Conservation (phyloP, 495 filamentous ascomycete species). For the Penicillium daleae region DNA sequence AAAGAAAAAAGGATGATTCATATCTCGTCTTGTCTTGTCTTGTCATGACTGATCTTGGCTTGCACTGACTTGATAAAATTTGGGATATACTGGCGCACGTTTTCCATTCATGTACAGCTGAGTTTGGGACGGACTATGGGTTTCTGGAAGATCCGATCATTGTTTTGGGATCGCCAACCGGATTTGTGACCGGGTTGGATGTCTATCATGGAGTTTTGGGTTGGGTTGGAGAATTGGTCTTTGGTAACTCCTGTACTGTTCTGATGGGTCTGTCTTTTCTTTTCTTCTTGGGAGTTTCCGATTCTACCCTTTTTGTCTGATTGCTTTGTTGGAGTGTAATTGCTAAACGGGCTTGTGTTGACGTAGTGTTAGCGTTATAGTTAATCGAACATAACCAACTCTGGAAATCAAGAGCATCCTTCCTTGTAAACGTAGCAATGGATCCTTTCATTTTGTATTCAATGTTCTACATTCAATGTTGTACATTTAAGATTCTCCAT, state of each 20-base stretch:
- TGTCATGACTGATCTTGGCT: slow-evolving; percentile 10
- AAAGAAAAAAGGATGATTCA: slow-evolving; percentile 10
- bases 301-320: neutral
- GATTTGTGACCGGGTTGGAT: slow-evolving; percentile 11
- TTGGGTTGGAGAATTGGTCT: slow-evolving; percentile 24
- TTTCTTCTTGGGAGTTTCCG: slow-evolving; percentile 1
- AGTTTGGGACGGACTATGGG: slow-evolving; percentile 30
- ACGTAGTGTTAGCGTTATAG: slow-evolving; percentile 28
- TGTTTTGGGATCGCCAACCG: slow-evolving; percentile 27
- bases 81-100: slow-evolving; percentile 27
- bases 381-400: slow-evolving; percentile 36
- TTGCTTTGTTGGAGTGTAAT: slow-evolving; percentile 16
- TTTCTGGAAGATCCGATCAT: slow-evolving; percentile 34
- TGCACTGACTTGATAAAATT: slow-evolving; percentile 13
- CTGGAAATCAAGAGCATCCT: neutral
- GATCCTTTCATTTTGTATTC: neutral
- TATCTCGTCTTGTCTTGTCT: neutral
- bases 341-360: slow-evolving; percentile 12
- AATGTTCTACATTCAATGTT: too few species aligned
- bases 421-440: neutral
- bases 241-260: slow-evolving; percentile 27
- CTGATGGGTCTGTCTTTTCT: slow-evolving; percentile 15
- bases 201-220: slow-evolving; percentile 31
- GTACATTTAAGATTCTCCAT: too few species aligned
- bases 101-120: slow-evolving; percentile 41